Conservation (phyloP, 345 rosid species). For the Fremontodendron californicum region DNA sequence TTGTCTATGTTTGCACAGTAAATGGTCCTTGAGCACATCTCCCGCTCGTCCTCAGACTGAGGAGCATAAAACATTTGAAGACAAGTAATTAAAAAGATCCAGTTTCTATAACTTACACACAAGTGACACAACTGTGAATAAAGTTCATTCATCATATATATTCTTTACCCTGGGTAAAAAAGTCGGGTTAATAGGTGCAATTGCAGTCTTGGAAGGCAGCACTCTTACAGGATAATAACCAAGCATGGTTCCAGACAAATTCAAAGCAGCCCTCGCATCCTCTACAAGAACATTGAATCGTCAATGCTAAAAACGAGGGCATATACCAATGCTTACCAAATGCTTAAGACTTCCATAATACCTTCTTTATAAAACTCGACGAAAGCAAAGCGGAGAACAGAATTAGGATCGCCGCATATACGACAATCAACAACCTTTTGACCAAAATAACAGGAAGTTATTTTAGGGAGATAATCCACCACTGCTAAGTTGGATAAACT, state of each 20-base stretch:
- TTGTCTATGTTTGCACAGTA: too few species aligned
- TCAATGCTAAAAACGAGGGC: slow-evolving; percentile 14
- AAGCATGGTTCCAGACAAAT: too few species aligned
- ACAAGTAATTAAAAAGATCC: neutral
- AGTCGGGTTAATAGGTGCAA: too few species aligned
- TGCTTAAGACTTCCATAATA: too few species aligned
- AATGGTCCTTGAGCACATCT: too few species aligned
- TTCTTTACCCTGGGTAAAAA: slow-evolving; percentile 81
- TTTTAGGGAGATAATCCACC: neutral
- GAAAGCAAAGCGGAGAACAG: too few species aligned
- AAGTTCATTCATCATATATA: slow-evolving; percentile 2
- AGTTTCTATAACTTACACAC: neutral
- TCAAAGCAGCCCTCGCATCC: too few species aligned
- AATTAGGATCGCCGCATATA: too few species aligned
- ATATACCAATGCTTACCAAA: slow-evolving; percentile 1
- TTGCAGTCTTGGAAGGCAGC: too few species aligned
- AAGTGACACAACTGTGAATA: neutral
- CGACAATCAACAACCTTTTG: slow-evolving; percentile 58
- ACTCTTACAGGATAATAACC: too few species aligned
- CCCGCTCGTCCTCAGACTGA: slow-evolving; percentile 95
- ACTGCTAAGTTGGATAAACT: neutral
- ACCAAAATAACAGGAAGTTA: slow-evolving; percentile 5
- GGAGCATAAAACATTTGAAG: slow-evolving; percentile 16
- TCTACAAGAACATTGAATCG: slow-evolving; percentile 26
- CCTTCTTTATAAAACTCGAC: too few species aligned